Percentiles rank a stretch among this genome's conserved stretches.
Evolutionary conservation across 495 filamentous ascomycete genomes (phyloP).

Genomic region (Ascobolus immersus): DNA sequence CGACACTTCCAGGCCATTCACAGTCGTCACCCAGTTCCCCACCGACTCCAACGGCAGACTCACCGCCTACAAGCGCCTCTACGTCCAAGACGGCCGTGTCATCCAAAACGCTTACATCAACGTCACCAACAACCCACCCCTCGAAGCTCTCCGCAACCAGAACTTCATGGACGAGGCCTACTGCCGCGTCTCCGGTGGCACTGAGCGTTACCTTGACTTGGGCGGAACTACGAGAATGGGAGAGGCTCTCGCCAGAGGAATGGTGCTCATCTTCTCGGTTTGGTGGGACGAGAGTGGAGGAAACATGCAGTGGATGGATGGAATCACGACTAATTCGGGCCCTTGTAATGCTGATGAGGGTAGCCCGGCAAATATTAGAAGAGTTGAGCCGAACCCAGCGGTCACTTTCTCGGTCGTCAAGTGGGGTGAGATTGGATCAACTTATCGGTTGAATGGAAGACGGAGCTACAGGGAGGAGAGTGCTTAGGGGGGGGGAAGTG

Average conservation of each 20-base stretch:
- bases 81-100: conserved; percentile 33
- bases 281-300: conserved; percentile 33
- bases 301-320: conserved; percentile 39
- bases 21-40: conserved; percentile 42
- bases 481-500: too few relatives aligned
- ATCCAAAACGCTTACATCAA: conserved; percentile 20
- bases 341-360: conserved; percentile 32
- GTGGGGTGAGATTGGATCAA: conserved; percentile 37
- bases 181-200: conserved; percentile 32
- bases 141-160: too few relatives aligned
- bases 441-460: too few relatives aligned
- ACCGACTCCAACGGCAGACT: conserved; percentile 25
- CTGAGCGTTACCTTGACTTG: conserved; percentile 24
- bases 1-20: conserved; percentile 34
- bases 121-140: conserved; percentile 12
- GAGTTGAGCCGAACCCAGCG: conserved; percentile 22
- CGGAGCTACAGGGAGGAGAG: too few relatives aligned
- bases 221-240: conserved; percentile 36
- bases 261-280: conserved; percentile 38
- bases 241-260: conserved; percentile 29
- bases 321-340: conserved; percentile 25
- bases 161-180: conserved; percentile 30
- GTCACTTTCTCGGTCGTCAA: conserved; percentile 40
- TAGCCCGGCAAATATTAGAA: conserved; percentile 24
- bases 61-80: conserved; percentile 31